Evolutionary conservation across 2,329 filamentous ascomycete genomes (phyloP).

Genomic region (Phaeomoniella chlamydospora): DNA sequence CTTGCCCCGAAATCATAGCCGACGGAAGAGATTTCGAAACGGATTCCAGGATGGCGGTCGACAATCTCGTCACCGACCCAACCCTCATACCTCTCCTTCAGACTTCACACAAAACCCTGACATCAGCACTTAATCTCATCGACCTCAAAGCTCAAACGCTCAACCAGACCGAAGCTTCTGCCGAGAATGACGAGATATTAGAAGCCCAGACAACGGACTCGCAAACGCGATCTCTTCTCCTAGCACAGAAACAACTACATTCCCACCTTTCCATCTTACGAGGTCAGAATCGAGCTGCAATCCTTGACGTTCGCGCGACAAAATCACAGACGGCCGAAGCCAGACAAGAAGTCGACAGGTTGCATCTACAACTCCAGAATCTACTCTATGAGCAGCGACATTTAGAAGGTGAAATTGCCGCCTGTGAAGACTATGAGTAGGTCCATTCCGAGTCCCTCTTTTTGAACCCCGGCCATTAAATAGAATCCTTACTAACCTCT

Average conservation of each 20-base stretch:
- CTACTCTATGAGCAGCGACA: constrained; percentile 92
- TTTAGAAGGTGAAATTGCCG: constrained; percentile 74
- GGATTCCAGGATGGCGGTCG: constrained; percentile 16
- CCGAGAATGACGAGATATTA: neutral
- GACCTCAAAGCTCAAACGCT: constrained; percentile 9
- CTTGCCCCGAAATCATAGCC: too few species aligned
- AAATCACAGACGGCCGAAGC: constrained; percentile 77
- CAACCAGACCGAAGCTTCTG: constrained; percentile 10
- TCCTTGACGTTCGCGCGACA: constrained; percentile 68
- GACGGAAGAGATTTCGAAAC: too few species aligned
- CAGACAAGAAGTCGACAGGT: constrained; percentile 75
- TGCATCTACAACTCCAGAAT: constrained; percentile 90
- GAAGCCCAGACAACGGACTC: constrained; percentile 31
- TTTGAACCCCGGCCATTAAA: neutral
- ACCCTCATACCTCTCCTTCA: constrained; percentile 54
- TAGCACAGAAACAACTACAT: constrained; percentile 60
- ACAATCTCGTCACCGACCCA: constrained; percentile 48
- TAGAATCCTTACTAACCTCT: neutral
- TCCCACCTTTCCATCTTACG: constrained; percentile 69
- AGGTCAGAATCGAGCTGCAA: constrained; percentile 67
- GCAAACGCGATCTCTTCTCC: constrained; percentile 41
- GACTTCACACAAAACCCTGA: constrained; percentile 57
- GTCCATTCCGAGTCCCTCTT: constrained; percentile 21
- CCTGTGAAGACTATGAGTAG: constrained; percentile 84
- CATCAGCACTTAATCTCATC: constrained; percentile 50